phyloP scores from a whole-genome alignment of 1,139 yeast species.

The Yamadazyma atlantica region DNA sequence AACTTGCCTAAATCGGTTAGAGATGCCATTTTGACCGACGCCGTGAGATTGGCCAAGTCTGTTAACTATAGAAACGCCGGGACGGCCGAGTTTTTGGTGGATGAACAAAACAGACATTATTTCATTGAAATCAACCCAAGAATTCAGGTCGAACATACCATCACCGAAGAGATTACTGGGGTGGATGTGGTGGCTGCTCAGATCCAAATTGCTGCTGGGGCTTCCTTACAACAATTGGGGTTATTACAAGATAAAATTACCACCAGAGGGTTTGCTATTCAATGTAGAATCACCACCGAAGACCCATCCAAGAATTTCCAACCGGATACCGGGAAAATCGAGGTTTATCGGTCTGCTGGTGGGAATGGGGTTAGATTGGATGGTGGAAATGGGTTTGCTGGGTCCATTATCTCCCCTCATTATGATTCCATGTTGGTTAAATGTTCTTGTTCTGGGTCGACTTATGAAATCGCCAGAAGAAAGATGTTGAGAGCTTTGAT shows the following conservation, averaged over 20 bases:
- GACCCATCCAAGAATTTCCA: slow-evolving; percentile 96
- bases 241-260: slow-evolving; percentile 91
- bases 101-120: slow-evolving; percentile 90
- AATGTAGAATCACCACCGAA: slow-evolving; percentile 98
- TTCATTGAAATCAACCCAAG: slow-evolving; percentile 98
- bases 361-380: slow-evolving; percentile 99
- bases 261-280: slow-evolving; percentile 96
- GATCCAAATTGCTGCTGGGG: slow-evolving; percentile 99
- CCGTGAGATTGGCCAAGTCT: slow-evolving; percentile 83
- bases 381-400: slow-evolving; percentile 99
- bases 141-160: slow-evolving; percentile 98
- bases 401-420: slow-evolving; percentile 95
- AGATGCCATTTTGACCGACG: slow-evolving; percentile 90
- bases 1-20: slow-evolving; percentile 79
- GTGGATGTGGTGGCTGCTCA: slow-evolving; percentile 98
- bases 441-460: slow-evolving; percentile 94
- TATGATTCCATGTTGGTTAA: slow-evolving; percentile 98
- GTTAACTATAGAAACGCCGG: slow-evolving; percentile 97
- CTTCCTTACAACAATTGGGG: slow-evolving; percentile 87
- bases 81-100: slow-evolving; percentile 97
- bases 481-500: slow-evolving; percentile 96
- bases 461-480: slow-evolving; percentile 94
- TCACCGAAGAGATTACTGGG: slow-evolving; percentile 98
- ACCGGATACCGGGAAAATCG: slow-evolving; percentile 98
- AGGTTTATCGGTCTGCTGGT: slow-evolving; percentile 97